These are phyloP conservation scores for Hypoxylon fragiforme DNA, from an alignment of 495 filamentous ascomycete species.

Conservation along the genomic window DNA sequence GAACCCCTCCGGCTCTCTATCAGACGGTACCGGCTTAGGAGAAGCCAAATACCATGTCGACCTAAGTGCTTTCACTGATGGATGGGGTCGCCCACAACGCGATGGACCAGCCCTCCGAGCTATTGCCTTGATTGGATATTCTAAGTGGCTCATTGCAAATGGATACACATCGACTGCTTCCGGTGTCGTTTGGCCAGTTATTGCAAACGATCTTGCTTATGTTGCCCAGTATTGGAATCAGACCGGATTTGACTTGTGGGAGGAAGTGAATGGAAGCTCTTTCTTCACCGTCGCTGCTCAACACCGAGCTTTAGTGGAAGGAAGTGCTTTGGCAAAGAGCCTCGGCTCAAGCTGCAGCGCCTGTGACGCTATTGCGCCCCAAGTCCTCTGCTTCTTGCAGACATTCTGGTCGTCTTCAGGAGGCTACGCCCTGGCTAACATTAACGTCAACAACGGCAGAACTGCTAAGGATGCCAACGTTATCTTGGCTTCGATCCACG, in stretches of 20 bases:
- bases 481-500: slow-evolving; percentile 64
- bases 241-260: slow-evolving; percentile 73
- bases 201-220: slow-evolving; percentile 70
- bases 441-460: slow-evolving; percentile 51
- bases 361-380: slow-evolving; percentile 60
- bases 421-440: slow-evolving; percentile 63
- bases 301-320: slow-evolving; percentile 63
- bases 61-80: slow-evolving; percentile 60
- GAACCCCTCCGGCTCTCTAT: slow-evolving; percentile 61
- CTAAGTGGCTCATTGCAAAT: slow-evolving; percentile 52
- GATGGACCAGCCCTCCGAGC: slow-evolving; percentile 74
- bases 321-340: slow-evolving; percentile 57
- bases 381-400: slow-evolving; percentile 64
- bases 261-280: slow-evolving; percentile 64
- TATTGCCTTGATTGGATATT: slow-evolving; percentile 56
- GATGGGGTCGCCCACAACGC: slow-evolving; percentile 72
- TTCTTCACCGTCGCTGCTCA: slow-evolving; percentile 57
- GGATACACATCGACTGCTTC: slow-evolving; percentile 48
- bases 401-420: slow-evolving; percentile 62
- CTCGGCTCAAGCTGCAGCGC: slow-evolving; percentile 47
- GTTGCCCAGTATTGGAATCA: slow-evolving; percentile 72
- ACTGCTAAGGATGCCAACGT: slow-evolving; percentile 66
- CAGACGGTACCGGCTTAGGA: slow-evolving; percentile 56
- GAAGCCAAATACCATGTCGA: slow-evolving; percentile 66
- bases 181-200: slow-evolving; percentile 60